phyloP scores from a whole-genome alignment of 2,329 filamentous ascomycete genomes.

The Fusarium liriodendri region DNA sequence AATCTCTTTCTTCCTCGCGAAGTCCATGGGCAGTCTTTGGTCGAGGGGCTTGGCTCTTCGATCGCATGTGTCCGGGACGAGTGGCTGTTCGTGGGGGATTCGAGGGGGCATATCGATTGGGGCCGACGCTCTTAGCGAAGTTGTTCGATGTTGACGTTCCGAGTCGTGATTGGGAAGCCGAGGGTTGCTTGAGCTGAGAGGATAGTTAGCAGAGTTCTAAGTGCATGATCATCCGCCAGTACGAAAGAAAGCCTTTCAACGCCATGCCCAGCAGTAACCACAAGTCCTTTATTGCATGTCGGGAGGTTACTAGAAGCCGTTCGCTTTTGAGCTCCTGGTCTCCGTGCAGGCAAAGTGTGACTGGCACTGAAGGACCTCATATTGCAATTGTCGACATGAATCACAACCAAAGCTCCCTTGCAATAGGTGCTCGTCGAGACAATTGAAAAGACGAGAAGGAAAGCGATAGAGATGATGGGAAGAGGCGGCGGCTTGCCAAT shows the following conservation, averaged over 20 bases:
- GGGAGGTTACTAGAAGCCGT: constrained; percentile 8
- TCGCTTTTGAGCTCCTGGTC: constrained; percentile 2
- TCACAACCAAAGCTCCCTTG: not conserved
- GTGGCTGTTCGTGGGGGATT: constrained; percentile 57
- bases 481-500: not conserved
- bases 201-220: constrained; percentile 8
- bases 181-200: constrained; percentile 50
- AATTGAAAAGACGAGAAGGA: not conserved
- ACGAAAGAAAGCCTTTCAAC: constrained; percentile 20
- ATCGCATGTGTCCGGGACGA: constrained; percentile 60
- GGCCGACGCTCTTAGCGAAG: constrained; percentile 69
- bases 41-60: constrained; percentile 52
- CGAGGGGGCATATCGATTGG: constrained; percentile 60
- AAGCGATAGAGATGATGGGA: constrained; percentile 1
- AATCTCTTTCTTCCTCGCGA: constrained; percentile 52
- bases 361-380: not conserved
- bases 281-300: not conserved
- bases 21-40: constrained; percentile 55
- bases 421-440: constrained; percentile 9
- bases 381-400: not conserved
- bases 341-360: not conserved
- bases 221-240: constrained; percentile 1
- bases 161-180: constrained; percentile 49
- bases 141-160: constrained; percentile 55
- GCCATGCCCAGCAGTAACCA: not conserved